phyloP scores from a whole-genome alignment of 2,329 filamentous ascomycete genomes.

The Sporothrix pallida region DNA sequence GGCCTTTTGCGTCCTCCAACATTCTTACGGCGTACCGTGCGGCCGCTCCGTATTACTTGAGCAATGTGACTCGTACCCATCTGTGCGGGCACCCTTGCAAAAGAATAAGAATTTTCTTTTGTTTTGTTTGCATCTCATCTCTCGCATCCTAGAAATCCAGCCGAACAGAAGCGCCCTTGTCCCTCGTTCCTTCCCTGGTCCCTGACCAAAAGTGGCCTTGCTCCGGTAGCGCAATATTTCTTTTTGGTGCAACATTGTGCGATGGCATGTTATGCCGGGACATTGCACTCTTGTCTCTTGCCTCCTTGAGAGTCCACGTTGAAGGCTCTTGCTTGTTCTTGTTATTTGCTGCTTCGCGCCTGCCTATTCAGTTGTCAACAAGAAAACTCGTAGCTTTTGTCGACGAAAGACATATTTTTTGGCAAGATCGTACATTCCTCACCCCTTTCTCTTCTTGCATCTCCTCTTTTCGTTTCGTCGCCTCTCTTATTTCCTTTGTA shows the following conservation, averaged over 20 bases:
- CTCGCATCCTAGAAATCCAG: neutral
- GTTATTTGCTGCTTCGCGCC: constrained; percentile 32
- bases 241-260: constrained; percentile 22
- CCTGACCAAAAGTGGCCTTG: neutral
- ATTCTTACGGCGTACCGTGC: constrained; percentile 15
- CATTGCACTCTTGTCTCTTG: constrained; percentile 19
- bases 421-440: neutral
- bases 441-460: neutral
- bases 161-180: constrained; percentile 3
- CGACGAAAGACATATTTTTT: neutral
- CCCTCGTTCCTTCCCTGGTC: constrained; percentile 27
- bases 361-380: constrained; percentile 34
- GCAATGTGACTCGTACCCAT: constrained; percentile 25
- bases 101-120: neutral
- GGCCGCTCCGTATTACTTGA: constrained; percentile 26
- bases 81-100: constrained; percentile 13
- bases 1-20: neutral
- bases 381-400: constrained; percentile 16
- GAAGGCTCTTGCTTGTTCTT: neutral
- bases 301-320: no score
- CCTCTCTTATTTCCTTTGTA: constrained; percentile 14
- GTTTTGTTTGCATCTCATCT: constrained; percentile 27
- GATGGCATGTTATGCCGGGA: constrained; percentile 33
- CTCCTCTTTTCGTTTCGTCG: constrained; percentile 17
- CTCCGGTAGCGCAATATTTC: constrained; percentile 27